Evolutionary conservation across 2,329 filamentous ascomycete species (phyloP).

Genomic region (Aspergillus nomiae): DNA sequence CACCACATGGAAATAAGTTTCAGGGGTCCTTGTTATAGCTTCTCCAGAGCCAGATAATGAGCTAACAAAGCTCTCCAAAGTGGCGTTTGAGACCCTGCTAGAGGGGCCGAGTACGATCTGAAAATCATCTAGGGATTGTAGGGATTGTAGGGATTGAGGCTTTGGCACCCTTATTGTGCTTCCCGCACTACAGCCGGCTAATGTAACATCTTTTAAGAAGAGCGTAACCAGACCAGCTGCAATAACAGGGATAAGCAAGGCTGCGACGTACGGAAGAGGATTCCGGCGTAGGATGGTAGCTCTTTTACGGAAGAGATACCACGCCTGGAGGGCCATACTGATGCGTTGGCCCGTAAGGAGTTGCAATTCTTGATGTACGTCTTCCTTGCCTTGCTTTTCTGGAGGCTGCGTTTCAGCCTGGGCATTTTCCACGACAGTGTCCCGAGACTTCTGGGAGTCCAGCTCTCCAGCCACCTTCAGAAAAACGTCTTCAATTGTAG

Average conservation of each 20-base stretch:
- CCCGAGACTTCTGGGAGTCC: conserved; percentile 30
- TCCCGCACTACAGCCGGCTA: conserved; percentile 55
- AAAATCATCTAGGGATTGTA: conserved; percentile 32
- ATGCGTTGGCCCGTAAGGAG: conserved; percentile 71
- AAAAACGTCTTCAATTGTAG: conserved; percentile 92
- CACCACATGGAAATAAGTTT: conserved; percentile 53
- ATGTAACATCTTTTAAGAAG: conserved; percentile 64
- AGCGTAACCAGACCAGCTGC: conserved; percentile 78
- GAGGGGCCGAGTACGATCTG: conserved; percentile 42
- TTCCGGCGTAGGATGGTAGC: conserved; percentile 76
- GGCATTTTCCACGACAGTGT: conserved; percentile 13
- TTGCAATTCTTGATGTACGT: conserved; percentile 26
- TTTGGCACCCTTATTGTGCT: conserved; percentile 22
- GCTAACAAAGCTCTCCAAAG: conserved; percentile 23
- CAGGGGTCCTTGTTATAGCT: conserved; percentile 32
- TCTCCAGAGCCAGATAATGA: conserved; percentile 28
- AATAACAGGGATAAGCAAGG: conserved; percentile 75
- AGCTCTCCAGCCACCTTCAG: conserved; percentile 82
- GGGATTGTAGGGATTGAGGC: conserved; percentile 30
- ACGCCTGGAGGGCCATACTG: conserved; percentile 68
- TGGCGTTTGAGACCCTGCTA: conserved; percentile 27
- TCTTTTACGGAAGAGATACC: conserved; percentile 77
- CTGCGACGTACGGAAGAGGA: conserved; percentile 72
- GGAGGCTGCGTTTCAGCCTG: conserved; percentile 15
- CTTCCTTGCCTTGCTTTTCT: conserved; percentile 16